phyloP scores from a whole-genome alignment of 345 rosid genomes.

The Punica granatum region DNA sequence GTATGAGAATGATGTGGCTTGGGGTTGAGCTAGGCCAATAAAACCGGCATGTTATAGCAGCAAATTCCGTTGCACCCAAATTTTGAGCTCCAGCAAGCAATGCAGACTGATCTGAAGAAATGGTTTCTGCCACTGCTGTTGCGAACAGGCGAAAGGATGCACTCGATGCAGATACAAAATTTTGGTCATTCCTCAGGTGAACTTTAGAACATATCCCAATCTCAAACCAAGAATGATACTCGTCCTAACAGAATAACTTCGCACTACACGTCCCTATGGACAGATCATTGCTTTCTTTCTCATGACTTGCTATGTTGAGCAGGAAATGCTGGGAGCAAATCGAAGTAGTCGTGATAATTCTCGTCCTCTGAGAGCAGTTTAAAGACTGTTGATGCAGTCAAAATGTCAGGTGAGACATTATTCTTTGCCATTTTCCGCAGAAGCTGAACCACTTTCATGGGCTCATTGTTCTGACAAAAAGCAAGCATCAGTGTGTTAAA shows the following conservation, averaged over 20 bases:
- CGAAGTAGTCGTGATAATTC: slow-evolving; percentile 12
- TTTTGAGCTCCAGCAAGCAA: too few species aligned
- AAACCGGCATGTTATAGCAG: too few species aligned
- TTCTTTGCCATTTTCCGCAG: slow-evolving; percentile 28
- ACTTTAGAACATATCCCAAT: too few species aligned
- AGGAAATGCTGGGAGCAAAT: slow-evolving; percentile 28
- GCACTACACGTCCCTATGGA: background rate
- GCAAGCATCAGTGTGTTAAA: slow-evolving; percentile 14
- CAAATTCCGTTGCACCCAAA: too few species aligned
- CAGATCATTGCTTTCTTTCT: background rate
- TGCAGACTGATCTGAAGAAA: too few species aligned
- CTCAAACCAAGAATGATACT: too few species aligned
- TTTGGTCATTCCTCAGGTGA: too few species aligned
- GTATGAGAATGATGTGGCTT: too few species aligned
- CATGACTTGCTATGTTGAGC: background rate
- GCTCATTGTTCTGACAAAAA: slow-evolving; percentile 12
- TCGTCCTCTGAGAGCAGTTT: slow-evolving; percentile 22
- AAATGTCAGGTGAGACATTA: slow-evolving; percentile 20
- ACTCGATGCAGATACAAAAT: too few species aligned
- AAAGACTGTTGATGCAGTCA: slow-evolving; percentile 14
- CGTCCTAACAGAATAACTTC: background rate
- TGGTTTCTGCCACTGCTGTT: too few species aligned
- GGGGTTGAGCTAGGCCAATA: too few species aligned
- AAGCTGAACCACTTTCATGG: slow-evolving; percentile 13
- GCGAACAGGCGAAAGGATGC: too few species aligned